phyloP scores from a whole-genome alignment of 1,139 yeast species.

The Blastobotrys ciferrii region DNA sequence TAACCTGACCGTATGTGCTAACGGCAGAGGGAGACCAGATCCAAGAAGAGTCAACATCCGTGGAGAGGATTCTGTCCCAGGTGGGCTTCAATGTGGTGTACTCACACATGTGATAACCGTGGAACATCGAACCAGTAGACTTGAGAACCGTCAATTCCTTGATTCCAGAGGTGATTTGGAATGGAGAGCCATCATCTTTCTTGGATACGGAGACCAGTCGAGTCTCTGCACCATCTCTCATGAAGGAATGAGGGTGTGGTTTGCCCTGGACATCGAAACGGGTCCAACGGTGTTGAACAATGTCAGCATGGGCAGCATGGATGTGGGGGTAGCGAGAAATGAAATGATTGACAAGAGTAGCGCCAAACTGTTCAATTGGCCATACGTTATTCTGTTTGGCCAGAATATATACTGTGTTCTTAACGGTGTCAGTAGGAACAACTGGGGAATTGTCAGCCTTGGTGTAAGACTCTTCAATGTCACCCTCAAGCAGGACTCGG shows the following conservation, averaged over 20 bases:
- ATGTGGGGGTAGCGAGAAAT: slow-evolving; percentile 72
- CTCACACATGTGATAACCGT: slow-evolving; percentile 82
- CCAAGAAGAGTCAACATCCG: slow-evolving; percentile 82
- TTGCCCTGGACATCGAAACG: slow-evolving; percentile 72
- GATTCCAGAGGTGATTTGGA: slow-evolving; percentile 64
- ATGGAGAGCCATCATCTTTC: slow-evolving; percentile 43
- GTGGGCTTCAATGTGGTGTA: slow-evolving; percentile 85
- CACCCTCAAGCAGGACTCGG: slow-evolving; percentile 69
- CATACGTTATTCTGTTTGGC: slow-evolving; percentile 76
- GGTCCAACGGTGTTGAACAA: slow-evolving; percentile 75
- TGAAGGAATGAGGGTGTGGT: slow-evolving; percentile 77
- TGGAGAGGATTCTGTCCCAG: slow-evolving; percentile 77
- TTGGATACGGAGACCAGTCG: slow-evolving; percentile 59
- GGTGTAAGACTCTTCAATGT: slow-evolving; percentile 76
- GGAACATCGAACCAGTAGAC: slow-evolving; percentile 92
- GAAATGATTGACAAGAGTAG: slow-evolving; percentile 79
- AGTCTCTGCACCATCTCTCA: slow-evolving; percentile 80
- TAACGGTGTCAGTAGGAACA: slow-evolving; percentile 92
- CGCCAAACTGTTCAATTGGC: slow-evolving; percentile 90
- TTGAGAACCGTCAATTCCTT: slow-evolving; percentile 84
- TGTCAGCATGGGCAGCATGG: slow-evolving; percentile 62
- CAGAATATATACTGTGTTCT: slow-evolving; percentile 77
- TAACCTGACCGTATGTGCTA: slow-evolving; percentile 51
- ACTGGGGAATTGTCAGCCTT: slow-evolving; percentile 83
- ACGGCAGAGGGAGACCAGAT: slow-evolving; percentile 54